Evolutionary conservation across 2,329 filamentous ascomycete species (phyloP).

Genomic region (Setomelanomma holmii): DNA sequence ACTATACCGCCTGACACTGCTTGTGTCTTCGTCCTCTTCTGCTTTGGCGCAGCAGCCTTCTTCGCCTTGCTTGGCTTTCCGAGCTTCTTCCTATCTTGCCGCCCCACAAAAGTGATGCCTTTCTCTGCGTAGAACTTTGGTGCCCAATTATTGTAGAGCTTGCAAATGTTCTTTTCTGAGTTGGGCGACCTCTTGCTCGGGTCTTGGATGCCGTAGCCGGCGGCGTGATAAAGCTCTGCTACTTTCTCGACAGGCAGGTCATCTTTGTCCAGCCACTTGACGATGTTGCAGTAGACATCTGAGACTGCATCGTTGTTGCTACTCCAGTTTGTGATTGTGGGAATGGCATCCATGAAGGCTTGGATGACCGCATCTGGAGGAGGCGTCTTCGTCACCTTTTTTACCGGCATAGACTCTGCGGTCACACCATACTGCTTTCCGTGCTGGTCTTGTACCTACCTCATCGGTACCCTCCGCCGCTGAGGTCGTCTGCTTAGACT

Average conservation of each 20-base stretch:
- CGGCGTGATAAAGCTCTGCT: background rate
- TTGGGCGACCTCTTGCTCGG: background rate
- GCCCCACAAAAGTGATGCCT: background rate
- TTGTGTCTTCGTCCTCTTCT: background rate
- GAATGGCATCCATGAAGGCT: background rate
- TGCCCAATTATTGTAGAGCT: background rate
- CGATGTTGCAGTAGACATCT: background rate
- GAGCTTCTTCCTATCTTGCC: background rate
- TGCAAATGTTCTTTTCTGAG: background rate
- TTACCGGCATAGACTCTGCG: background rate
- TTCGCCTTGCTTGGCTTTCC: background rate
- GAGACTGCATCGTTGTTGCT: too few species aligned
- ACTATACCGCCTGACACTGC: background rate
- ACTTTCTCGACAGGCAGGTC: background rate
- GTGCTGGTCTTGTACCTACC: background rate
- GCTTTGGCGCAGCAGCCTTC: too few species aligned
- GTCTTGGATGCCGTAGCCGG: background rate
- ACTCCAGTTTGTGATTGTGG: background rate
- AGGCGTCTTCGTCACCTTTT: background rate
- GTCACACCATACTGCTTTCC: background rate
- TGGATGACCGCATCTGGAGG: background rate
- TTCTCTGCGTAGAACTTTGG: background rate
- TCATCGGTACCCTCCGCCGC: too few species aligned
- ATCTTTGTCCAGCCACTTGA: background rate
- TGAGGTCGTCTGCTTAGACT: too few species aligned